Conservation (phyloP, 1,139 yeast genomes). For the Pichia sp. region DNA sequence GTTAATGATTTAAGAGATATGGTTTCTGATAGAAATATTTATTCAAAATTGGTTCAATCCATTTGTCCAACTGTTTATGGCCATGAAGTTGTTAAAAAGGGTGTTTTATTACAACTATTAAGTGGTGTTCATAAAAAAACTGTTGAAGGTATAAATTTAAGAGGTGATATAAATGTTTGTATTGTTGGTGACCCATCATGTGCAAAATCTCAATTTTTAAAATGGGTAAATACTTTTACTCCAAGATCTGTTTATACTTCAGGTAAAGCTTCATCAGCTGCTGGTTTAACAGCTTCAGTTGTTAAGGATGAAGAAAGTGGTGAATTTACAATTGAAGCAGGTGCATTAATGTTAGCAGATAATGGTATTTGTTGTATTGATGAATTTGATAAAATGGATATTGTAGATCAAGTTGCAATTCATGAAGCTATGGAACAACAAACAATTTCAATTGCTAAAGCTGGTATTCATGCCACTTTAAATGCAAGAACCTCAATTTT, state of each 20-base stretch:
- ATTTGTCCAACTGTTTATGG: slow-evolving; percentile 97
- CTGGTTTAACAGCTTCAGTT: slow-evolving; percentile 97
- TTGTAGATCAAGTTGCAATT: slow-evolving; percentile 93
- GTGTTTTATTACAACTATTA: slow-evolving; percentile 76
- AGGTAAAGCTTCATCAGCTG: slow-evolving; percentile 98
- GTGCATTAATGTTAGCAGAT: slow-evolving; percentile 97
- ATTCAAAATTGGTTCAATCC: slow-evolving; percentile 78
- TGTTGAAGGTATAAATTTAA: slow-evolving; percentile 85
- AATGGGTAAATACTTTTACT: slow-evolving; percentile 85
- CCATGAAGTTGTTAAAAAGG: slow-evolving; percentile 91
- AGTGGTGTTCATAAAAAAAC: slow-evolving; percentile 97
- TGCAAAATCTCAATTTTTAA: slow-evolving; percentile 91
- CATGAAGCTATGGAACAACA: slow-evolving; percentile 99
- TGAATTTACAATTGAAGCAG: slow-evolving; percentile 96
- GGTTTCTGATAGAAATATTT: slow-evolving; percentile 87
- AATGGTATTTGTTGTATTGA: slow-evolving; percentile 98
- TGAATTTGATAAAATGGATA: slow-evolving; percentile 97
- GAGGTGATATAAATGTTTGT: slow-evolving; percentile 97
- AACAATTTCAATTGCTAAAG: slow-evolving; percentile 95
- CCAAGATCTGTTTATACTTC: slow-evolving; percentile 97
- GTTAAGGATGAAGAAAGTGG: slow-evolving; percentile 97
- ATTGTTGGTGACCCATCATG: slow-evolving; percentile 98
- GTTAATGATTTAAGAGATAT: slow-evolving; percentile 78
- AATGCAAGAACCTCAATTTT: slow-evolving; percentile 93
- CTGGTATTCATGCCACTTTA: slow-evolving; percentile 95